Percentiles rank a stretch among this genome's conserved stretches.
Evolutionary conservation across 148 eudicot genomes (phyloP).

Genomic region (Chenopodium suecicum): DNA sequence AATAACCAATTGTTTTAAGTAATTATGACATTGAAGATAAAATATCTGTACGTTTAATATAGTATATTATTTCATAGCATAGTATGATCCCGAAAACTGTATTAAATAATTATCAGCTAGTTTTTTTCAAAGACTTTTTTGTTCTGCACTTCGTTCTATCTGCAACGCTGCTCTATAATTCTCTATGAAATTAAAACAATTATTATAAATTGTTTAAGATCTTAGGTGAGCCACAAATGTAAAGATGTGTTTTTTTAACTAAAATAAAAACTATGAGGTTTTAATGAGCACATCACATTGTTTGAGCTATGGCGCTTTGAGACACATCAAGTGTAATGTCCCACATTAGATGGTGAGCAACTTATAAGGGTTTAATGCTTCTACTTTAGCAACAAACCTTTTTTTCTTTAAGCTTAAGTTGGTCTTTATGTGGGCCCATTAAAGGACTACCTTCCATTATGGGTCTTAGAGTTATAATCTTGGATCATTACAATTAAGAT

Average conservation of each 20-base stretch:
- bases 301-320: neutral
- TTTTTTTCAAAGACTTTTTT: neutral
- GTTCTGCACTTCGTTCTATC: neutral
- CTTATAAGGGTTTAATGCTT: neutral
- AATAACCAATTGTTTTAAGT: too few relatives aligned
- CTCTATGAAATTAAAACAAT: neutral
- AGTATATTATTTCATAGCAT: too few relatives aligned
- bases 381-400: neutral
- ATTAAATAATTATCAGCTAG: neutral
- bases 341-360: neutral
- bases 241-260: too few relatives aligned
- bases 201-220: too few relatives aligned
- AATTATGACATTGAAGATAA: too few relatives aligned
- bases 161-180: neutral
- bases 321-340: neutral
- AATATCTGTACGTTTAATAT: too few relatives aligned
- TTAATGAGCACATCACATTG: neutral
- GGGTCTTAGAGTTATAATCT: neutral
- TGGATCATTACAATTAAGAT: neutral
- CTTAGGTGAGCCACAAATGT: neutral
- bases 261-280: neutral
- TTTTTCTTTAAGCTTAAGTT: neutral
- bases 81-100: too few relatives aligned
- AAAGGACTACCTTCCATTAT: neutral
- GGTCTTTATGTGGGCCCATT: neutral